Base-by-base conservation (phyloP, 257 asterid species). In the Nicotiana knightiana region DNA sequence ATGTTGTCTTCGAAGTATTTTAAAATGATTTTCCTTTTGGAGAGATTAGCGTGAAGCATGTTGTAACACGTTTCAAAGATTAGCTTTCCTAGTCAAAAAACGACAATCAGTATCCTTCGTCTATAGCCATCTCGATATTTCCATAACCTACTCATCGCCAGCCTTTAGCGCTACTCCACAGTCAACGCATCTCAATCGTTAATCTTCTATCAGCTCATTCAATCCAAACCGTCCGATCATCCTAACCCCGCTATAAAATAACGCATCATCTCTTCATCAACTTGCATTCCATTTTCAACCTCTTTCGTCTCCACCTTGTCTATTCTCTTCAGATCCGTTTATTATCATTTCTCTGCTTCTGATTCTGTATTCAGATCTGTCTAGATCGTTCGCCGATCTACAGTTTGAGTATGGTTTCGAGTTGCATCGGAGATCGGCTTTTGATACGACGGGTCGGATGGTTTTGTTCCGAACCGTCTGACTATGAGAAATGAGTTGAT, bases 161-260 rank as follows among this genome's bases (percentile, higher is more conserved):
- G 46, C 84, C 83, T 58, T 68, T 18, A 26, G 37, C 54, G n/a
- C 57, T 39, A 65, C 58, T 30, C 5, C n/a, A n/a, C 35, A 70
- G 6, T 2, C 35, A 71, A 71, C 84, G 5, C 4, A 81, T 86
- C 90, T 77, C 62, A n/a, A 91, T 85, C 71, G 80, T 57, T 57
- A 58, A 82, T 67, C 83, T 76, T 55, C 76, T 7, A 33, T 62
- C 54, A 9, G 3, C 13, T 24, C 63, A 70, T 46, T 81, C 79
- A 35, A 77, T 77, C 12, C 2, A 76, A 85, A 82, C 90, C 91
- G 90, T 85, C 43, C 58, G 90, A 87, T 89, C 84, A 46, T 15
- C 26, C 65, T 63, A 62, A 10, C 37, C 73, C 67, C 46, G 15
- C 79, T 28, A 65, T 87, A 82, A 85, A 88, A 12, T 30, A 73